Evolutionary conservation across 495 filamentous ascomycete species (phyloP).

Genomic region (Trichoderma orchidacearum): DNA sequence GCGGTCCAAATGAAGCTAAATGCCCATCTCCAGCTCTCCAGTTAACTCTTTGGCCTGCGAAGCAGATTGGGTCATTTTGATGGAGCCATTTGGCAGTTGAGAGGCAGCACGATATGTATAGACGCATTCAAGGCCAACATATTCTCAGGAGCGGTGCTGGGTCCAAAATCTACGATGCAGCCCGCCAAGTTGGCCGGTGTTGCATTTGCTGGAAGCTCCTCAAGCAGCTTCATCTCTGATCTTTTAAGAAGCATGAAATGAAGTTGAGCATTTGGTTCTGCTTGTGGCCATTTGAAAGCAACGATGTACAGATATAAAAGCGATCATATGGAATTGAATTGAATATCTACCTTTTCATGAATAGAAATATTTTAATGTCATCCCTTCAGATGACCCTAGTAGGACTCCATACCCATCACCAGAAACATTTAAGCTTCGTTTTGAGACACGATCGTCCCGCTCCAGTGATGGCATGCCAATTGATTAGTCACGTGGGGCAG

Average conservation of each 20-base stretch:
- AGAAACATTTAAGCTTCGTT: no score
- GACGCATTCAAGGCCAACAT: background rate
- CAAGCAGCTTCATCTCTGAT: background rate
- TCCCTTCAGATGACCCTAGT: no score
- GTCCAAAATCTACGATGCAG: background rate
- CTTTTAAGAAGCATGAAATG: background rate
- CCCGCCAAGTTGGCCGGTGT: background rate
- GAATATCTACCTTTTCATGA: no score
- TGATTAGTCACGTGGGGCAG: background rate
- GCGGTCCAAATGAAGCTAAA: no score
- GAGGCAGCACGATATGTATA: background rate
- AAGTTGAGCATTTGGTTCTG: no score
- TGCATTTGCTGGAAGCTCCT: background rate
- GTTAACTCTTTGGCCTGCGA: background rate
- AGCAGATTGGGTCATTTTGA: background rate
- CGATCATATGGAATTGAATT: no score
- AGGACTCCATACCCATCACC: no score
- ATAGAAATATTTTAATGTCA: no score
- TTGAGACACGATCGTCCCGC: no score
- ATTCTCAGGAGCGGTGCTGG: background rate
- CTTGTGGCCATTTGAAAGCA: no score
- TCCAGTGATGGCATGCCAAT: background rate
- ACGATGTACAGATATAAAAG: no score
- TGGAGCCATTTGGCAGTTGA: background rate
- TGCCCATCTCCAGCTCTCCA: no score